Evolutionary conservation across 2,329 filamentous ascomycete species (phyloP).

Genomic region (Tolypocladium inflatum): DNA sequence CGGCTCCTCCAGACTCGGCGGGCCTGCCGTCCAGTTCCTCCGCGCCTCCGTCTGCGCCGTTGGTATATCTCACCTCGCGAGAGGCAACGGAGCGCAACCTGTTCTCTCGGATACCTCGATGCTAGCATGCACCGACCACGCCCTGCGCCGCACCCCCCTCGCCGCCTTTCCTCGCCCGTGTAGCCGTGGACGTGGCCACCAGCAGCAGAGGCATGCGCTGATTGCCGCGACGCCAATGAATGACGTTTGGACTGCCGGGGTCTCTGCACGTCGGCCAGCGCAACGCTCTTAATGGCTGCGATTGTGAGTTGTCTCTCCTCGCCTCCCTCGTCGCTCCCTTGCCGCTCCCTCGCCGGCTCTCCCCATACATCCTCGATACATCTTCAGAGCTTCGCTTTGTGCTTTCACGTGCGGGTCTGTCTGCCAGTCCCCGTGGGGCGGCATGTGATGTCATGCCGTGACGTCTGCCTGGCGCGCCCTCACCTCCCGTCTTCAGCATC

Average conservation of each 20-base stretch:
- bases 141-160: neutral
- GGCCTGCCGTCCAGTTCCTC: neutral
- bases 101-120: neutral
- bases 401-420: neutral
- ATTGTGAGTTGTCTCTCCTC: constrained; percentile 17
- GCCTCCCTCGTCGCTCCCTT: neutral
- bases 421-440: neutral
- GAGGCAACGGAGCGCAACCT: neutral
- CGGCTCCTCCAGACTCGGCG: neutral
- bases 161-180: neutral
- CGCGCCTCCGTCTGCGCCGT: neutral
- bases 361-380: neutral
- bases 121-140: neutral
- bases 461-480: neutral
- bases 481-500: neutral
- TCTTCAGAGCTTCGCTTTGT: neutral
- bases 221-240: neutral
- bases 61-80: neutral
- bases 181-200: neutral
- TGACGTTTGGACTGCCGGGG: neutral
- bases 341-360: neutral
- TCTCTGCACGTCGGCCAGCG: neutral
- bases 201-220: neutral
- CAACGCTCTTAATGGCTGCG: constrained; percentile 23
- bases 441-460: constrained; percentile 3